Evolutionary conservation across 257 asterid genomes (phyloP), one percentile per base, ranked within the genome.

Genomic region (Linderniella brevidens): DNA sequence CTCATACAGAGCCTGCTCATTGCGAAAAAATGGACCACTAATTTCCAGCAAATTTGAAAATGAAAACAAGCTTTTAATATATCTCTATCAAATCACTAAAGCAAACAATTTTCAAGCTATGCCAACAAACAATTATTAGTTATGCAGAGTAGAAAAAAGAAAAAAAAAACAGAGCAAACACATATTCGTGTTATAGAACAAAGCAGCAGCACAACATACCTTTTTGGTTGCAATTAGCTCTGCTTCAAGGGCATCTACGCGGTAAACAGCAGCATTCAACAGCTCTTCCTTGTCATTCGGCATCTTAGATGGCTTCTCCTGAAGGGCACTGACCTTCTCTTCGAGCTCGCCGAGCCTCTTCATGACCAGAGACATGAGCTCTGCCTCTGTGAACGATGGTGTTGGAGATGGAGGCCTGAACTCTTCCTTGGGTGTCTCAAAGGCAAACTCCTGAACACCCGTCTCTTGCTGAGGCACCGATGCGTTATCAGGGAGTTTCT

Each of bases 161-260:
- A n/a, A n/a, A n/a, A n/a, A n/a, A n/a, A n/a, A n/a, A n/a, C n/a
- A n/a, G n/a, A n/a, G n/a, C n/a, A n/a, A n/a, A n/a, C n/a, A n/a
- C n/a, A n/a, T n/a, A n/a, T n/a, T n/a, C n/a, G n/a, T n/a, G n/a
- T n/a, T n/a, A 25, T 25, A 25, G 32, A 25, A 25, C 6, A 25
- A 25, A 3, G 6, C 32, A 25, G 32, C 32, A 25, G 32, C 32
- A 54, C 1, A 47, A 37, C 15, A 32, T 53, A 90, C 98, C 98
- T 85, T 85, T 67, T 85, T 90, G 47, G 98, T 90, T 13, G 98
- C 86, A 58, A 90, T 90, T 57, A 85, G 41, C 74, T 90, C 98
- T 0, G 98, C 98, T 66, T 90, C 98, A 10, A 90, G 75, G 67
- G 88, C 98, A 71, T 90, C 98, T 38, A 90, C 99, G 48, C 94